phyloP scores from a whole-genome alignment of 495 filamentous ascomycete genomes.

The Penicillium cosmopolitanum region DNA sequence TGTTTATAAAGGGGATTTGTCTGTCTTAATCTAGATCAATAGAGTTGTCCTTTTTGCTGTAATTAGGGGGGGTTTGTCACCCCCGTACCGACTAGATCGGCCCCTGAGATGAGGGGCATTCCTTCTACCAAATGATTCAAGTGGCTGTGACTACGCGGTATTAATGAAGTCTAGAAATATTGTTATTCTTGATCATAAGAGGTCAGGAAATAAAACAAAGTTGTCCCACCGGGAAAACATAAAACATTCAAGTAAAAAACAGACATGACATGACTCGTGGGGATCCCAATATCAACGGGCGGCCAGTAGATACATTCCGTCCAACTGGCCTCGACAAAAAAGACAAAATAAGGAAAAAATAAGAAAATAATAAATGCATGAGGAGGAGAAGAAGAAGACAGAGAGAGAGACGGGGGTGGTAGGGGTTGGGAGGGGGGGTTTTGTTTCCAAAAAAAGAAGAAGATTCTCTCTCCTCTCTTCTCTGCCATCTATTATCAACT shows the following conservation, averaged over 20 bases:
- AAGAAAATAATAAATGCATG: constrained; percentile 14
- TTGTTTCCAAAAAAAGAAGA: too few relatives aligned
- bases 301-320: constrained; percentile 26
- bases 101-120: too few relatives aligned
- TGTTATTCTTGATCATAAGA: constrained; percentile 28
- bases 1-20: background rate
- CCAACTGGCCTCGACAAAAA: constrained; percentile 28
- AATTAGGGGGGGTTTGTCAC: background rate
- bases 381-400: background rate
- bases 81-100: too few relatives aligned
- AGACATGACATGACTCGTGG: constrained; percentile 46
- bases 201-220: constrained; percentile 19
- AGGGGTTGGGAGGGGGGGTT: too few relatives aligned
- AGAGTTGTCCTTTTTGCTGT: background rate
- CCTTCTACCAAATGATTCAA: too few relatives aligned
- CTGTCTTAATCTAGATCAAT: background rate
- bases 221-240: constrained; percentile 31
- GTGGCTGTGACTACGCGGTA: background rate
- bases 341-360: constrained; percentile 27
- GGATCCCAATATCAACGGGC: constrained; percentile 33
- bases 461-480: too few relatives aligned
- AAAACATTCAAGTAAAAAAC: constrained; percentile 22
- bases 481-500: too few relatives aligned
- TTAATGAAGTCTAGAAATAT: constrained; percentile 20
- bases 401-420: constrained; percentile 19